Percentiles rank a stretch among this genome's conserved stretches.
These are phyloP conservation scores for Fomitopsis betulina DNA, from an alignment of 1,284 basidiomycete species.

Conservation along the genomic window DNA sequence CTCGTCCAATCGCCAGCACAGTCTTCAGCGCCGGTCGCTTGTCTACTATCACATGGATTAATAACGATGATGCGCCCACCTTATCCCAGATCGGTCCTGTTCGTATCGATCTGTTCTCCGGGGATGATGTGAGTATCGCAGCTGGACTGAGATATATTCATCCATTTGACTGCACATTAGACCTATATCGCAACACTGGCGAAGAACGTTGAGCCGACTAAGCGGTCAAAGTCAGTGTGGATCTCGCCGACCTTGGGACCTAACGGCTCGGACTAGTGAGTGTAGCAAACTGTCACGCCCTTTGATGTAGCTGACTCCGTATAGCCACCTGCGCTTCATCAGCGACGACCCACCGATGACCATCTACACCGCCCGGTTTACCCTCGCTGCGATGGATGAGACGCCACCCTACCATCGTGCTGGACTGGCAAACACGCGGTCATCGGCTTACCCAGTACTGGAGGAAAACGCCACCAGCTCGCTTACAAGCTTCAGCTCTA, in stretches of 20 bases:
- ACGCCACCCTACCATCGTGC: conserved; percentile 16
- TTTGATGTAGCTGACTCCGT: not conserved
- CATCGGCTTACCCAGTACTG: not conserved
- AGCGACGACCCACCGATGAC: conserved; percentile 20
- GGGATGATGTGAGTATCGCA: conserved; percentile 33
- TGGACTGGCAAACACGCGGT: not conserved
- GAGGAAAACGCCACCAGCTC: not conserved
- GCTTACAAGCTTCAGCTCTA: not conserved
- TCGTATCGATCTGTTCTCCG: conserved; percentile 38
- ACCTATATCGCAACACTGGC: conserved; percentile 30
- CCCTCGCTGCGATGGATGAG: conserved; percentile 30
- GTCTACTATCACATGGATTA: conserved; percentile 41
- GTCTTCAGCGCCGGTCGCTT: conserved; percentile 37
- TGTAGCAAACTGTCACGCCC: not conserved
- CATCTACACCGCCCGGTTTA: conserved; percentile 36
- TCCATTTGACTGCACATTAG: conserved; percentile 16
- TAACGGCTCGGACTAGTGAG: conserved; percentile 30
- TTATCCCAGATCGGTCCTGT: conserved; percentile 35
- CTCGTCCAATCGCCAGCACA: conserved; percentile 41
- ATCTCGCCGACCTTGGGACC: conserved; percentile 25
- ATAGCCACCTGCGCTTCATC: conserved; percentile 29
- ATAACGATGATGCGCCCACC: conserved; percentile 37
- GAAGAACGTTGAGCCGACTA: conserved; percentile 28
- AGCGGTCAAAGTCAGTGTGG: conserved; percentile 19
- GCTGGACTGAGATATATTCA: not conserved